Evolutionary conservation across 768 basidiomycete species (phyloP).

Genomic region (Russula olivacea): DNA sequence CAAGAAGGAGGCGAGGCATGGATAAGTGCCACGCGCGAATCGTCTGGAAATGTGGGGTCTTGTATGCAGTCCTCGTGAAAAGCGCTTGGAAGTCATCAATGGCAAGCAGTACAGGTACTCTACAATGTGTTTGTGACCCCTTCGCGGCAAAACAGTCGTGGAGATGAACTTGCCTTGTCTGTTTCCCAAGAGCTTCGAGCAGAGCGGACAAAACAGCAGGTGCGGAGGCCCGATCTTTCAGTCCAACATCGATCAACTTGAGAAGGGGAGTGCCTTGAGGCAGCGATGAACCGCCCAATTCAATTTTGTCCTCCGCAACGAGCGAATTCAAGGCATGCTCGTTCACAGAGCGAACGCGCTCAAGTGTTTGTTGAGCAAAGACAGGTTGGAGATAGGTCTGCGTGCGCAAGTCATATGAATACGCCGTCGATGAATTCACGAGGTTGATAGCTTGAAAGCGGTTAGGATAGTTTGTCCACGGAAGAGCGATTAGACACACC

Average conservation of each 20-base stretch:
- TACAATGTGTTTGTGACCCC: constrained; percentile 29
- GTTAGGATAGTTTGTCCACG: background rate
- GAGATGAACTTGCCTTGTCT: constrained; percentile 49
- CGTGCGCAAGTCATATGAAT: constrained; percentile 68
- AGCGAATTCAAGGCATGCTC: constrained; percentile 38
- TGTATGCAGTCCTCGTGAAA: constrained; percentile 62
- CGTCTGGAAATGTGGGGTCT: constrained; percentile 60
- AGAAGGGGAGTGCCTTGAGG: constrained; percentile 45
- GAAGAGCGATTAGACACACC: constrained; percentile 38
- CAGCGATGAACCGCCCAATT: constrained; percentile 43
- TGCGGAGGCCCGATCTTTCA: constrained; percentile 47
- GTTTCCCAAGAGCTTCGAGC: constrained; percentile 54
- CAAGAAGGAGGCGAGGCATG: constrained; percentile 68
- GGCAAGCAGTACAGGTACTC: constrained; percentile 74
- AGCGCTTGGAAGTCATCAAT: constrained; percentile 86
- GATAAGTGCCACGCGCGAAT: constrained; percentile 77
- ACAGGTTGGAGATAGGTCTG: constrained; percentile 70
- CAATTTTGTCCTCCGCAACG: constrained; percentile 37
- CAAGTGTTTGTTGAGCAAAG: constrained; percentile 57
- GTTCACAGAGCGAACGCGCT: constrained; percentile 60
- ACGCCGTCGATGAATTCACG: constrained; percentile 69
- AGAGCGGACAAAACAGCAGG: constrained; percentile 53
- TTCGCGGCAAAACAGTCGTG: background rate
- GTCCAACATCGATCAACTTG: constrained; percentile 53
- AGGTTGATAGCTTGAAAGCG: constrained; percentile 42